Percentiles rank a stretch among this genome's conserved stretches.
phyloP scores from a whole-genome alignment of 768 basidiomycete species.

The Kwoniella europaea region DNA sequence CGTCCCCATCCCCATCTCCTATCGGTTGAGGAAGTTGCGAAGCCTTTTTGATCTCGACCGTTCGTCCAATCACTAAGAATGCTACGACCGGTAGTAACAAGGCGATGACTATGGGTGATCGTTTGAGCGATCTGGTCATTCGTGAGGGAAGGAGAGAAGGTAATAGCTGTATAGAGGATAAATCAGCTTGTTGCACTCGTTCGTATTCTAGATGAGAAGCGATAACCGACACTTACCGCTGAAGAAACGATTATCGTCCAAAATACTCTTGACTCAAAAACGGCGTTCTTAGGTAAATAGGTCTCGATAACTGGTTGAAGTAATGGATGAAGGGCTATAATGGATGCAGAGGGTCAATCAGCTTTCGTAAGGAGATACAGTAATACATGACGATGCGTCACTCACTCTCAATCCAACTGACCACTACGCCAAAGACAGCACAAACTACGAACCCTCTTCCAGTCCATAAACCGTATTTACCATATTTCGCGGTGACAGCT shows the following conservation, averaged over 20 bases:
- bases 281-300: constrained; percentile 30
- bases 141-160: constrained; percentile 47
- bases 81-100: constrained; percentile 51
- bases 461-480: constrained; percentile 43
- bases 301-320: constrained; percentile 43
- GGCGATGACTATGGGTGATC: constrained; percentile 38
- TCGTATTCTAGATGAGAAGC: background rate
- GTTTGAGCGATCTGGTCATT: constrained; percentile 35
- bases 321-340: constrained; percentile 48
- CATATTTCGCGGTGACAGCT: constrained; percentile 39
- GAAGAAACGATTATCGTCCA: constrained; percentile 46
- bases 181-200: background rate
- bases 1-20: background rate
- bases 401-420: constrained; percentile 54
- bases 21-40: constrained; percentile 29
- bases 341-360: too few species aligned
- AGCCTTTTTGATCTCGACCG: constrained; percentile 53
- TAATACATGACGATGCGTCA: background rate
- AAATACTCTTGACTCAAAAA: constrained; percentile 40
- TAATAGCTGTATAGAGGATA: constrained; percentile 30
- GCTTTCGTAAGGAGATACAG: background rate
- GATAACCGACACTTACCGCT: constrained; percentile 39
- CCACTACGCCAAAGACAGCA: constrained; percentile 42
- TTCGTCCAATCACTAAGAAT: constrained; percentile 55
- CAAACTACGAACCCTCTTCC: constrained; percentile 42